Evolutionary conservation across 768 basidiomycete genomes (phyloP).

Genomic region (Suillus americanus): DNA sequence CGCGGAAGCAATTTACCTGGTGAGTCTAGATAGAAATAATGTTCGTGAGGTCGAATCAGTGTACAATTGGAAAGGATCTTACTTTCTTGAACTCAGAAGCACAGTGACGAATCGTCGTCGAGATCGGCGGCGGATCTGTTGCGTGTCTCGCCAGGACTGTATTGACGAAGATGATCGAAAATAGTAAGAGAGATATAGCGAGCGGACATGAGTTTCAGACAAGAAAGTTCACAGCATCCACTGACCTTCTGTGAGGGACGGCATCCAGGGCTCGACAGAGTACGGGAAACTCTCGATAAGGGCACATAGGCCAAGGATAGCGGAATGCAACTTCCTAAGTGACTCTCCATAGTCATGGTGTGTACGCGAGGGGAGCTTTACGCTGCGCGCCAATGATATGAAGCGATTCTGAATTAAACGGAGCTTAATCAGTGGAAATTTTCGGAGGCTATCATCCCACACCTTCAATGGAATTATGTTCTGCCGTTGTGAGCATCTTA

Average conservation of each 20-base stretch:
- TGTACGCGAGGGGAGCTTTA: slow-evolving; percentile 64
- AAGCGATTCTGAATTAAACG: slow-evolving; percentile 68
- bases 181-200: background rate
- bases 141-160: slow-evolving; percentile 75
- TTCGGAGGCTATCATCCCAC: slow-evolving; percentile 13
- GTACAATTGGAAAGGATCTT: slow-evolving; percentile 21
- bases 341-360: slow-evolving; percentile 73
- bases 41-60: slow-evolving; percentile 9
- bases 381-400: slow-evolving; percentile 56
- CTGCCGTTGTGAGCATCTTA: slow-evolving; percentile 88
- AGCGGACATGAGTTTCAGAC: background rate
- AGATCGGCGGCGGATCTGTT: slow-evolving; percentile 86
- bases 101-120: slow-evolving; percentile 83
- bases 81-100: slow-evolving; percentile 87
- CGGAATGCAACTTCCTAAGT: slow-evolving; percentile 77
- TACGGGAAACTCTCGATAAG: slow-evolving; percentile 94
- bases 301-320: slow-evolving; percentile 92
- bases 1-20: slow-evolving; percentile 41
- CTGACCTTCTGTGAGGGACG: slow-evolving; percentile 73
- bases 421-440: slow-evolving; percentile 4
- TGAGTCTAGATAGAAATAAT: slow-evolving; percentile 46
- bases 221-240: background rate
- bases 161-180: slow-evolving; percentile 7
- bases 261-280: slow-evolving; percentile 94
- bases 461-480: slow-evolving; percentile 86